Evolutionary conservation across 768 basidiomycete genomes (phyloP), one percentile per base, ranked within the genome.

Genomic region (Auriscalpium orientale): DNA sequence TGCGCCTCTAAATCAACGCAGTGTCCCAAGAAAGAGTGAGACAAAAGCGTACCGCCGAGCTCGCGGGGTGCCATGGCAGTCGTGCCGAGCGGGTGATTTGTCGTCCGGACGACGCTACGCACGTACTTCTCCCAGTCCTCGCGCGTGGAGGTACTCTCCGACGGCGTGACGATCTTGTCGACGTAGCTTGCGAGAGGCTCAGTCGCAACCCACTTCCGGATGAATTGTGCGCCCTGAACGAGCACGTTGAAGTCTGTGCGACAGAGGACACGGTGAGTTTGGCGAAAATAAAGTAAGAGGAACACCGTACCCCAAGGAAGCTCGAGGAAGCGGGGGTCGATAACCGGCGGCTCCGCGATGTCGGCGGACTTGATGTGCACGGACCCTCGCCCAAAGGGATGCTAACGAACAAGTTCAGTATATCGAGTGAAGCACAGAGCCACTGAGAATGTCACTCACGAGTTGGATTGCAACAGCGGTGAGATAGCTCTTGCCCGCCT

Each of bases 381-480:
- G n/a, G 57, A 60, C 33, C 57, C 59, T 22, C 35, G 33, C 33
- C 59, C 59, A 48, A 58, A 60, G 43, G 57, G 21, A 35, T 58
- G 57, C 59, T 58, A 36, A 18, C 38, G 2, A 22, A 38, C 35
- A 21, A 38, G 44, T 11, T 50, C 2, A 20, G 37, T 54, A 50
- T 58, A 18, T 10, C 13, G 34, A 34, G 22, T 16, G 3, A 11
- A 10, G 22, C 33, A 50, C 49, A 28, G 34, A 15, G 22, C 4
- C 28, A 52, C n/a, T n/a, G 38, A 16, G n/a, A 53, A 47, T 12
- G 10, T 43, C 20, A 10, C 57, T 22, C 34, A 58, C 57, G 49
- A 59, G 53, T 45, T 60, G 59, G 34, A 60, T 58, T 18, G 57
- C 59, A n/a, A 60, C 57, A 9, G n/a, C 59, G 21, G 59, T 60